Conservation (phyloP, 768 basidiomycete genomes). For the Lactarius pseudohatsudake region DNA sequence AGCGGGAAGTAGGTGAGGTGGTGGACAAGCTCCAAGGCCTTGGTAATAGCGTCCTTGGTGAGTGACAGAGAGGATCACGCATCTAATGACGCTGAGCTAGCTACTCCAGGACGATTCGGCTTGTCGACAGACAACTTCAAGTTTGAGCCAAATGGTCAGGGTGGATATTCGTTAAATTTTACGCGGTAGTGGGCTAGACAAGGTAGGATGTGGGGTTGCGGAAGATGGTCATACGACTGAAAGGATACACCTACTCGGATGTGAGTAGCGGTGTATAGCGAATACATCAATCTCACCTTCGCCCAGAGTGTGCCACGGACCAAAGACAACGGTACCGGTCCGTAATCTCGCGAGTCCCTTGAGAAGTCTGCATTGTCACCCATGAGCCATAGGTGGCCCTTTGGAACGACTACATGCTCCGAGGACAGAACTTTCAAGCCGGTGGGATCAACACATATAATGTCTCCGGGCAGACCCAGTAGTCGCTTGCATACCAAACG, state of each 20-base stretch:
- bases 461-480: conserved; percentile 86
- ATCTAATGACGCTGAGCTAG: background rate
- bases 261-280: conserved; percentile 8
- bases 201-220: conserved; percentile 36
- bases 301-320: conserved; percentile 67
- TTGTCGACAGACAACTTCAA: conserved; percentile 97
- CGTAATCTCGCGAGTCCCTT: conserved; percentile 89
- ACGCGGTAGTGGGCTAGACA: conserved; percentile 43
- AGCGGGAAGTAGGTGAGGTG: conserved; percentile 90
- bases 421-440: conserved; percentile 58
- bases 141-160: conserved; percentile 89
- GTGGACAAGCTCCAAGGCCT: conserved; percentile 87
- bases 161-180: conserved; percentile 96
- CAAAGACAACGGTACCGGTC: conserved; percentile 82
- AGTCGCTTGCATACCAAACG: conserved; percentile 84
- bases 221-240: conserved; percentile 32
- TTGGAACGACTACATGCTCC: conserved; percentile 77
- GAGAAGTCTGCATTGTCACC: conserved; percentile 87
- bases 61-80: conserved; percentile 26
- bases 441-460: conserved; percentile 85
- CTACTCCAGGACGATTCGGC: conserved; percentile 77
- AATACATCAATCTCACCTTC: conserved; percentile 48
- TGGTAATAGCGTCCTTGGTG: conserved; percentile 87
- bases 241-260: conserved; percentile 34
- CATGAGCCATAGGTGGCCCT: conserved; percentile 85